Evolutionary conservation across 441 rosid species (phyloP), one percentile per base, ranked within the genome.

Genomic region (Hura crepitans): DNA sequence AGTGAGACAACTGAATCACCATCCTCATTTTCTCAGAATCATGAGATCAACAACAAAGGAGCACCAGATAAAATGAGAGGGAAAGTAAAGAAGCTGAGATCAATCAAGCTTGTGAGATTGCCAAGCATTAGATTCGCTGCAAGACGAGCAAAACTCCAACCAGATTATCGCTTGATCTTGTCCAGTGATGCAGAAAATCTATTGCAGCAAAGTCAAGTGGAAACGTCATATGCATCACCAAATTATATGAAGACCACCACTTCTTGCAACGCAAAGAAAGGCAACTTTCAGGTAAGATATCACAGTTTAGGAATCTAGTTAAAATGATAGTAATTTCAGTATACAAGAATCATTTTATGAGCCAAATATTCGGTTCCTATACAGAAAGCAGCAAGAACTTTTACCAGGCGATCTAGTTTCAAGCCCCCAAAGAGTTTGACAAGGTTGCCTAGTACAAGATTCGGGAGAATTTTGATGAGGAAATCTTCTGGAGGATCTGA

Each of bases 201-300:
- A 0, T 80, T 79, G 43, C 78, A 78, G 51, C 83, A 85, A 5
- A 60, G 83, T 69, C 77, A 85, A 46, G 28, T 78, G 3, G 78
- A 75, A 8, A 63, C 80, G 71, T 69, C 84, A 33, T 86, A 82
- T 53, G 81, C 66, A 56, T 79, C 92, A 31, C 81, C 80, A 9
- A 73, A 79, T 78, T 77, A 72, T 75, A 76, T 43, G 31, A 74
- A 75, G 74, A 73, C 69, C 65, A 70, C 74, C 35, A 73, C 81
- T 71, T 69, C 66, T 72, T 80, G 80, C 8, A 70, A 60, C 65
- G 83, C 77, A 4, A 78, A 76, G 72, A 68, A 77, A 2, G 82
- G 76, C 67, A 47, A 50, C 74, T 70, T 81, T 47, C 89, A 86
- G 97, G 96, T 77, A 82, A 85, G 84, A 73, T 57, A 30, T n/a